Conservation (phyloP, 768 basidiomycete genomes). For the Solioccasus polychromus region DNA sequence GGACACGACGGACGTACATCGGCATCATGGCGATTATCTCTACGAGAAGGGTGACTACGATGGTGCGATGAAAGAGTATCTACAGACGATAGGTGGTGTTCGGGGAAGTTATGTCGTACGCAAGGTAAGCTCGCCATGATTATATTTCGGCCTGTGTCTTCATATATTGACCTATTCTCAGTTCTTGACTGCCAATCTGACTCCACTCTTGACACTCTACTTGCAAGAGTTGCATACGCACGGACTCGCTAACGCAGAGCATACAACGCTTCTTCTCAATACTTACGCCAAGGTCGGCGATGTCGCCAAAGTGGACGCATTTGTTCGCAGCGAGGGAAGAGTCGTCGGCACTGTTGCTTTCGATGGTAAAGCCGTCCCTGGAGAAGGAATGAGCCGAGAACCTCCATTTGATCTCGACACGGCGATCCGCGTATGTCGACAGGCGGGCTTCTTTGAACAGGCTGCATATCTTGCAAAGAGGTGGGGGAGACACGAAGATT, state of each 20-base stretch:
- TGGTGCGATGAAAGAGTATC: conserved; percentile 87
- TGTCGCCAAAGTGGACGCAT: conserved; percentile 79
- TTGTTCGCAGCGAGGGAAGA: conserved; percentile 84
- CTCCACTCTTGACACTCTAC: conserved; percentile 93
- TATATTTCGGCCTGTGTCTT: not conserved
- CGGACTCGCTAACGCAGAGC: conserved; percentile 91
- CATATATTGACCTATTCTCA: conserved; percentile 30
- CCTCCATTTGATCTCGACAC: conserved; percentile 97
- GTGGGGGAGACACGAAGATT: conserved; percentile 90
- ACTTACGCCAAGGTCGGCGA: conserved; percentile 98
- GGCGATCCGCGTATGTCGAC: conserved; percentile 93
- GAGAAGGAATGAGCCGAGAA: conserved; percentile 52
- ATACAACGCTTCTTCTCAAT: conserved; percentile 94
- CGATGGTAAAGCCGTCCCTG: conserved; percentile 19
- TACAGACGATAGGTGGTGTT: conserved; percentile 84
- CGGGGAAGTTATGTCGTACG: conserved; percentile 96
- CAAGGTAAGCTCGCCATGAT: conserved; percentile 54
- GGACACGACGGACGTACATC: conserved; percentile 86
- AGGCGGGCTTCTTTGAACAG: conserved; percentile 95
- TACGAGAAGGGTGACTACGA: conserved; percentile 92
- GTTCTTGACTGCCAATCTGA: conserved; percentile 96
- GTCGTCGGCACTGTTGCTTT: conserved; percentile 28
- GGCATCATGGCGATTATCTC: conserved; percentile 87
- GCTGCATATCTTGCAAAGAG: conserved; percentile 91
- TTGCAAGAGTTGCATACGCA: conserved; percentile 91